phyloP scores from a whole-genome alignment of 1,284 basidiomycete species.

The Megacollybia platyphylla region DNA sequence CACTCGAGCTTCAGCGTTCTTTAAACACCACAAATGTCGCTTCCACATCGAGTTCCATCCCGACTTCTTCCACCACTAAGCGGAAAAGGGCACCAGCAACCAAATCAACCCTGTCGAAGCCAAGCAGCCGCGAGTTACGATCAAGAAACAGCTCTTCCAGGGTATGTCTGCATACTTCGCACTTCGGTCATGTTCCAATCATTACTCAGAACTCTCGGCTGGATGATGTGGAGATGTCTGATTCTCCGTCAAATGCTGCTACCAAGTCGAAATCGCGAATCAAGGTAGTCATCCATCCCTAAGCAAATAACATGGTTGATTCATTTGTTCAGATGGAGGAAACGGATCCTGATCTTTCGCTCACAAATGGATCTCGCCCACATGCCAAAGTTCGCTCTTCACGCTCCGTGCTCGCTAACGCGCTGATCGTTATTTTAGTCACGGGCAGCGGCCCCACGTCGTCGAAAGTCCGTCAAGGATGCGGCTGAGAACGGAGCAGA shows the following conservation, averaged over 20 bases:
- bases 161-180: too few species aligned
- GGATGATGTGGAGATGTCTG: not conserved
- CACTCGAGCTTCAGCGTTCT: too few species aligned
- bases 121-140: not conserved
- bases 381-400: too few species aligned
- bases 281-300: not conserved
- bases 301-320: not conserved
- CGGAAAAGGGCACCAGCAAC: too few species aligned
- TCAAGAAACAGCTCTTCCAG: not conserved
- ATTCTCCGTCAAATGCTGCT: not conserved
- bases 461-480: not conserved
- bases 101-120: not conserved
- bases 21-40: not conserved
- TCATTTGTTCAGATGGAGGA: not conserved
- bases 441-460: too few species aligned
- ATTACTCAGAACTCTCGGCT: not conserved
- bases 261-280: not conserved
- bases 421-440: too few species aligned
- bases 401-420: too few species aligned
- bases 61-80: not conserved
- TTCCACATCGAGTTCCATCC: not conserved
- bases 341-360: not conserved
- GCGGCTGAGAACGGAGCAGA: constrained; percentile 15
- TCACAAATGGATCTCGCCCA: not conserved
- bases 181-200: not conserved